Evolutionary conservation across 83 land plant genomes (phyloP), one percentile per base, ranked within the genome.

Genomic region (Picea mariana): DNA sequence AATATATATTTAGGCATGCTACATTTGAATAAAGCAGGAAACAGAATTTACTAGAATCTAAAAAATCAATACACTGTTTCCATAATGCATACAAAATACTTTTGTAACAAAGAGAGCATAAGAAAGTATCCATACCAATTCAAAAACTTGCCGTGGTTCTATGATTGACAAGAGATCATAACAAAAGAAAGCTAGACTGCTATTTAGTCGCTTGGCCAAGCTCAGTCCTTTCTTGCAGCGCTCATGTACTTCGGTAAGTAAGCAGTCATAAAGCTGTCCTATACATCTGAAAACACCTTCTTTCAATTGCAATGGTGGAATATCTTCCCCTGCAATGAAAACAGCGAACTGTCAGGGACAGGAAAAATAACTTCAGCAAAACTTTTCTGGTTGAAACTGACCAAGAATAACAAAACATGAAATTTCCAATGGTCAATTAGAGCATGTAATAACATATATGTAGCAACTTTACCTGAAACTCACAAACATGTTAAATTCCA

Each of bases 81-180:
- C 52, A n/a, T 38, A 40, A 72, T 1, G 44, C n/a, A 13, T n/a
- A 72, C 58, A 72, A 40, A n/a, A 0, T n/a, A 72, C 12, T 40
- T 72, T 42, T 44, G 76, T n/a, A 44, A 20, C 18, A 72, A 72
- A 72, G 17, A 18, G 58, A 52, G 3, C 58, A 52, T 2, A 72
- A n/a, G 44, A 38, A 76, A 75, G 52, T 18, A 84, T 38, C 31
- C 83, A 75, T 92, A 98, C 99, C 95, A 98, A 85, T 75, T 98
- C 97, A 87, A 98, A 98, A 24, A 98, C 99, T 90, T 95, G 99
- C 44, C 98, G 97, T 20, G 99, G 99, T 75, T 98, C 99, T 80
- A 96, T 87, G 31, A 94, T 85, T 16, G 99, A 98, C 55, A 98
- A 88, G 16, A 98, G 91, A 87, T 98, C 99, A 83, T 94, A 94